Base-by-base conservation (phyloP, 306 rosid species). In the Ochetophila trinervis region DNA sequence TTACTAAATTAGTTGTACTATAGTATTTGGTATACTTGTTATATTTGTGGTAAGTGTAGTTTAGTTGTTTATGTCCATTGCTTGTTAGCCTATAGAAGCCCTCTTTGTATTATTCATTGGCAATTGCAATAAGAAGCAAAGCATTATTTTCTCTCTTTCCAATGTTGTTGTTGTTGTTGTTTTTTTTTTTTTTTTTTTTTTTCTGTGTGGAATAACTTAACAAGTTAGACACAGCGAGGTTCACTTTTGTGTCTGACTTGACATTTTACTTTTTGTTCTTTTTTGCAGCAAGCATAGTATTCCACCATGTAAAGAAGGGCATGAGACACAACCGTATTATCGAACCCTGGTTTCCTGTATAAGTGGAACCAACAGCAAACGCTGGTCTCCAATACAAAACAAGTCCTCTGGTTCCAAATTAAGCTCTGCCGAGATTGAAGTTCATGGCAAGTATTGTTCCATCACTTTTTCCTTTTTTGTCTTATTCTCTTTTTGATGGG, bases 341-440 rank as follows among this genome's bases (percentile, higher is more conserved):
- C 77, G 80, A 34, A 95, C 90, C 65, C 96, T 94, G 40, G 76
- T 85, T 63, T 81, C 88, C 8, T 94, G 99, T 82, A 80, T 94
- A 53, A 94, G 95, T 82, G 89, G 97, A 76, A 82, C 89, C 65
- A 68, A 69, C 72, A 85, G 87, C 83, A 85, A 76, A 73, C 96
- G 85, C 67, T 90, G 99, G 99, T 78, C 74, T 75, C 85, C 99
- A 68, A 83, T 90, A 69, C 95, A 81, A 60, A 88, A 94, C 80
- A 90, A 85, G 88, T 88, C 95, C 37, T 69, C 82, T 70, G 77
- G 76, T 73, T 78, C 78, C 37, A 88, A 74, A 44, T 67, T 85
- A 87, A 83, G 79, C 83, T 62, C 84, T 32, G 66, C 82, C 60
- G 89, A 88, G 80, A 84, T 94, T 77, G 81, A 90, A 83, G 70